These are phyloP conservation scores for Emericellopsis atlantica DNA, from an alignment of 2,329 filamentous ascomycete species.

Conservation along the genomic window DNA sequence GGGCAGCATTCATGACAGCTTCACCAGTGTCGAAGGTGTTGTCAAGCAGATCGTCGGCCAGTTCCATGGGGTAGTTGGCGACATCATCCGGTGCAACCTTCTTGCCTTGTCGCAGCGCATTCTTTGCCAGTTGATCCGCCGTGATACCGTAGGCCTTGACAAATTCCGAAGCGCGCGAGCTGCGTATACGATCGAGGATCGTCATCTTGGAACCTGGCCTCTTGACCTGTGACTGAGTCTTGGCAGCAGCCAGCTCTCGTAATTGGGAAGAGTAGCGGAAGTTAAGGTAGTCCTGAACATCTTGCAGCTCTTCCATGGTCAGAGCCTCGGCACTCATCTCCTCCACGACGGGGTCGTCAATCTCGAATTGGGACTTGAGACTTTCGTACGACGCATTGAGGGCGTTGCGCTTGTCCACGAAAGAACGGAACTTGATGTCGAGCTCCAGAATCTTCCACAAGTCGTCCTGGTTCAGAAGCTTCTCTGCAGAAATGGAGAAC, in stretches of 20 bases:
- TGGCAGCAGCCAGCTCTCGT: conserved; percentile 60
- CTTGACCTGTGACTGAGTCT: conserved; percentile 55
- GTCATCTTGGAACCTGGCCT: conserved; percentile 74
- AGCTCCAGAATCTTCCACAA: conserved; percentile 91
- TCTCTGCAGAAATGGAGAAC: conserved; percentile 67
- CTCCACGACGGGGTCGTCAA: conserved; percentile 65
- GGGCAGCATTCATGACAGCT: conserved; percentile 65
- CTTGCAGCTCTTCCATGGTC: conserved; percentile 91
- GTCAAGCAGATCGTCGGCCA: conserved; percentile 69
- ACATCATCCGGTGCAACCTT: conserved; percentile 80
- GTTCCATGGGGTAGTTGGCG: conserved; percentile 64
- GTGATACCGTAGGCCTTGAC: conserved; percentile 85
- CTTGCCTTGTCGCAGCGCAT: conserved; percentile 65
- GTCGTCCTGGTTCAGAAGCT: conserved; percentile 83
- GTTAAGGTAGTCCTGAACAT: conserved; percentile 91
- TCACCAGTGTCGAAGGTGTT: conserved; percentile 64
- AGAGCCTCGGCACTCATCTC: conserved; percentile 69
- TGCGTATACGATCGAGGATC: conserved; percentile 73
- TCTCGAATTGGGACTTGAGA: conserved; percentile 43
- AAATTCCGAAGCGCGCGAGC: conserved; percentile 65
- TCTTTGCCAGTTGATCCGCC: conserved; percentile 78
- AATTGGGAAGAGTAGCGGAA: conserved; percentile 82
- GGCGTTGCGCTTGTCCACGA: conserved; percentile 82
- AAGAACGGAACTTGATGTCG: conserved; percentile 87
- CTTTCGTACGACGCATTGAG: conserved; percentile 70